Conservation (phyloP, 768 basidiomycete genomes). For the Agrocybe praecox region DNA sequence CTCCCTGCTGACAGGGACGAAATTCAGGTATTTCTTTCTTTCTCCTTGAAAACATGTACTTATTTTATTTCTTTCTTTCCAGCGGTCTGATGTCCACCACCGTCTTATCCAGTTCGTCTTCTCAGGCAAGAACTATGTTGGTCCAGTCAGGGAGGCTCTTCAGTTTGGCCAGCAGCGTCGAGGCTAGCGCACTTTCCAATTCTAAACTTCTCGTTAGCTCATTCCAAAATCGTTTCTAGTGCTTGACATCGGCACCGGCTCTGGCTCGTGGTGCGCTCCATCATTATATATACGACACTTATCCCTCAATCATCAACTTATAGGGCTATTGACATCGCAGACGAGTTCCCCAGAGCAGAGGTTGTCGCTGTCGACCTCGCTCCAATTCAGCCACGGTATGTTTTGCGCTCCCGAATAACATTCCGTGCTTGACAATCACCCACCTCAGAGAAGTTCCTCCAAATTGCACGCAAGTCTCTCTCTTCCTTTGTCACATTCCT, state of each 20-base stretch:
- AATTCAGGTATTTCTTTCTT: slow-evolving; percentile 46
- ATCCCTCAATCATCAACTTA: slow-evolving; percentile 1
- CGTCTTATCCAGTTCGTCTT: slow-evolving; percentile 70
- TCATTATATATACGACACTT: slow-evolving; percentile 1
- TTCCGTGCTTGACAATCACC: slow-evolving; percentile 15
- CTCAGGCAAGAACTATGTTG: slow-evolving; percentile 63
- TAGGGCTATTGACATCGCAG: slow-evolving; percentile 76
- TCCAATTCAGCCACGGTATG: slow-evolving; percentile 70
- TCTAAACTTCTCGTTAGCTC: slow-evolving; percentile 9
- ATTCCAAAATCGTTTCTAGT: slow-evolving; percentile 34
- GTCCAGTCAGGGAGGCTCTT: slow-evolving; percentile 61
- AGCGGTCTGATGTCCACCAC: slow-evolving; percentile 69
- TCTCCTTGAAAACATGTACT: background rate
- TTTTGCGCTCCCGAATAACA: slow-evolving; percentile 24
- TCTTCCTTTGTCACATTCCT: background rate
- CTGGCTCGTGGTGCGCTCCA: slow-evolving; percentile 55
- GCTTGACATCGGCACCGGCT: slow-evolving; percentile 72
- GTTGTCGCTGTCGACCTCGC: slow-evolving; percentile 74
- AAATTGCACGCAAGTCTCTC: slow-evolving; percentile 67
- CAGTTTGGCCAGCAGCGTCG: slow-evolving; percentile 49
- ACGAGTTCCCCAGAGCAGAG: slow-evolving; percentile 68
- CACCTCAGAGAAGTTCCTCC: slow-evolving; percentile 57
- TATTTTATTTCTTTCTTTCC: slow-evolving; percentile 2
- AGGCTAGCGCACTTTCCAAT: slow-evolving; percentile 27
- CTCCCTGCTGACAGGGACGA: slow-evolving; percentile 72